Percentiles rank a stretch among this genome's conserved stretches.
phyloP scores from a whole-genome alignment of 2,329 filamentous ascomycete genomes.

The Aspergillus vadensis region DNA sequence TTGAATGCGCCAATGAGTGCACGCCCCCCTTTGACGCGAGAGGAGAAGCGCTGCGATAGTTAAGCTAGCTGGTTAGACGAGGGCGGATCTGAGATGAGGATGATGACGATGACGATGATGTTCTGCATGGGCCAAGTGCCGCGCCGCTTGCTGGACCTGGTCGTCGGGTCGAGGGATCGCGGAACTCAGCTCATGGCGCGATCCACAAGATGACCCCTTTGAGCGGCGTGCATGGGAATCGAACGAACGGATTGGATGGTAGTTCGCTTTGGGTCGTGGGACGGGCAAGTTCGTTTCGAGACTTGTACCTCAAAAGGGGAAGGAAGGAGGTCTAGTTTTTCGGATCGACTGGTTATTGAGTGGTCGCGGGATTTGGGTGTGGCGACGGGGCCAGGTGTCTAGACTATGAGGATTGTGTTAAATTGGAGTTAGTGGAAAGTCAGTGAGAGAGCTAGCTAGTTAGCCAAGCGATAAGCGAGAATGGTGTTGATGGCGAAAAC shows the following conservation, averaged over 20 bases:
- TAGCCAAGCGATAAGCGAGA: not conserved
- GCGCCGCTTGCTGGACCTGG: not conserved
- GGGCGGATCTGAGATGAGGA: conserved; percentile 2
- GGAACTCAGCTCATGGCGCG: conserved; percentile 1
- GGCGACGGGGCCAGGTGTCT: not conserved
- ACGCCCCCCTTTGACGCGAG: not conserved
- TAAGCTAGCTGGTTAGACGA: not conserved
- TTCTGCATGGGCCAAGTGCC: not conserved
- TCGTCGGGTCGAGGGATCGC: conserved; percentile 5
- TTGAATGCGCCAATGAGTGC: not conserved
- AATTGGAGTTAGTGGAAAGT: not conserved
- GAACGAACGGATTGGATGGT: not conserved
- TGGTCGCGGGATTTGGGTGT: not conserved
- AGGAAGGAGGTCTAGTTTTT: not conserved
- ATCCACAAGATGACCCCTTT: conserved; percentile 6
- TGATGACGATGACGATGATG: not conserved
- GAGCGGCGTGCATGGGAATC: conserved; percentile 1
- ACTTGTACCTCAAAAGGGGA: not conserved
- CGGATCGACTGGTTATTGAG: not conserved
- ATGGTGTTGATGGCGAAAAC: too few relatives aligned
- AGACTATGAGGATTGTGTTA: not conserved
- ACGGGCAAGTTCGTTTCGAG: not conserved
- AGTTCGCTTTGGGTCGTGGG: not conserved
- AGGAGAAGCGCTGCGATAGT: not conserved
- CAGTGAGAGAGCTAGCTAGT: not conserved